Conservation (phyloP, 305 asterid species). For the Stenogyne calaminthoides region DNA sequence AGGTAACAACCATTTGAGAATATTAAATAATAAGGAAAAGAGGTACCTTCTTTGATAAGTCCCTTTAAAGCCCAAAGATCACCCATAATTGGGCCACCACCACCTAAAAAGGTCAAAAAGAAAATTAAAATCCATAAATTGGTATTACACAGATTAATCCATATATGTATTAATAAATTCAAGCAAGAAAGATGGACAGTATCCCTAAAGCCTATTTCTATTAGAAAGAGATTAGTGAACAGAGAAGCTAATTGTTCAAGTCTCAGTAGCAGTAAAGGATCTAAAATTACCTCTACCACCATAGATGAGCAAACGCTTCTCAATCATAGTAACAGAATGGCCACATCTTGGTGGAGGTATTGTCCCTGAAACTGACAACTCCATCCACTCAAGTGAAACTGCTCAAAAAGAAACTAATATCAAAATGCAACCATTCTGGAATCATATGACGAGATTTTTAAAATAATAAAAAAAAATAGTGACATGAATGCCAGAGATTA, state of each 20-base stretch:
- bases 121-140: slow-evolving; percentile 9
- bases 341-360: slow-evolving; percentile 98
- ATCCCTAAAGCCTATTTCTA: not conserved
- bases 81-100: slow-evolving; percentile 98
- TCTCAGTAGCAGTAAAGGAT: slow-evolving; percentile 19
- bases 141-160: not conserved
- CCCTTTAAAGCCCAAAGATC: slow-evolving; percentile 99
- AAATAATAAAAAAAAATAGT: not conserved
- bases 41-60: slow-evolving; percentile 79
- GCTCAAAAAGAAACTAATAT: slow-evolving; percentile 37
- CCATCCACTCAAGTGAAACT: slow-evolving; percentile 97
- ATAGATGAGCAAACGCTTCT: slow-evolving; percentile 89
- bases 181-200: not conserved
- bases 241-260: slow-evolving; percentile 6
- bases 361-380: slow-evolving; percentile 81
- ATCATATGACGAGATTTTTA: not conserved
- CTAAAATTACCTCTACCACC: slow-evolving; percentile 87
- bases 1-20: slow-evolving; percentile 6
- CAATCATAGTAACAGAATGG: slow-evolving; percentile 93
- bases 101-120: slow-evolving; percentile 56
- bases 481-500: slow-evolving; percentile 37
- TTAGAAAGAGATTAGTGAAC: slow-evolving; percentile 3
- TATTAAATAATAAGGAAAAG: slow-evolving; percentile 6
- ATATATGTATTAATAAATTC: not conserved
- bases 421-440: slow-evolving; percentile 18